Evolutionary conservation across 2,329 filamentous ascomycete genomes (phyloP), one percentile per base, ranked within the genome.

Genomic region (Penicillium griseofulvum): DNA sequence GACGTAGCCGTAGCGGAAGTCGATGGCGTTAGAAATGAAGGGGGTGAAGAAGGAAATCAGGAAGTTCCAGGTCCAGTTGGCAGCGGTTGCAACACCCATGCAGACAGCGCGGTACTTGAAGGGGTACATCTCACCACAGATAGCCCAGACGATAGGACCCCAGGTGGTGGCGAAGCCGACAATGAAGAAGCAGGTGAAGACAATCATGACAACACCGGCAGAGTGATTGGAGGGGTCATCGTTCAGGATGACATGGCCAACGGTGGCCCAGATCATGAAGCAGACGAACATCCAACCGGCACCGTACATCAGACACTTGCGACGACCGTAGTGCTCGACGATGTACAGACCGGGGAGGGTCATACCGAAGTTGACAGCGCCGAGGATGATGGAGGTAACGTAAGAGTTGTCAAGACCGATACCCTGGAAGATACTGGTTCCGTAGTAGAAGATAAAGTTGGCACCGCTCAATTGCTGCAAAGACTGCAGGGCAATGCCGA

Each of bases 51-150:
- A 92, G 0, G 83, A 84, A 60, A 89, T 78, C 65, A 88, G 73
- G 73, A 91, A 91, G 71, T 90, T 89, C 85, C 86, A 90, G 31
- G 76, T 72, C 89, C 89, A 93, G 74, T 93, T 93, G 36, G 88
- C 84, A 3, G 88, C 84, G 6, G 88, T 91, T 16, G 88, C 87
- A 24, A 92, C 76, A 12, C 88, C 89, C 81, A 91, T 90, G 61
- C 86, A 85, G 71, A 89, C 89, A 59, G 89, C 88, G 68, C 89
- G 85, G 60, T 77, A 76, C 49, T 74, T 71, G 55, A 73, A 70
- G 8, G 77, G 77, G 58, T 77, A 79, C 52, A 79, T 65, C 60
- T 79, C 77, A 52, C 71, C 71, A 55, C 73, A 71, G 63, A 78
- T 74, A 22, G 74, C 72, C 76, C 76, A 78, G 36, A 78, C 68